These are phyloP conservation scores for Ligustrum vulgare DNA, from an alignment of 257 asterid genomes.

Conservation along the genomic window DNA sequence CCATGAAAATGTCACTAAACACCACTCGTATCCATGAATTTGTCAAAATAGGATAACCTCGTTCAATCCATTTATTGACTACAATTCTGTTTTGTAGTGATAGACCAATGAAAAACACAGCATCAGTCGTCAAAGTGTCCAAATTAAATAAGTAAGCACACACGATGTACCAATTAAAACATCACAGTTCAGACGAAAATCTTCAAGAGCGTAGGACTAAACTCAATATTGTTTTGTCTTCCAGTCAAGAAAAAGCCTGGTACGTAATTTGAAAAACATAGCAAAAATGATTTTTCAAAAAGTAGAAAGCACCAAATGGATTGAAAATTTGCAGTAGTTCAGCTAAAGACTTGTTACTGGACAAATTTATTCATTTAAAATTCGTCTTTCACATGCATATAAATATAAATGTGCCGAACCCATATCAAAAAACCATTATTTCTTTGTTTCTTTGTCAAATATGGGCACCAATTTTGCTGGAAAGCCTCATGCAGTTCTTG, in stretches of 20 bases:
- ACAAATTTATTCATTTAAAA: too few species aligned
- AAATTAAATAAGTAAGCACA: not conserved
- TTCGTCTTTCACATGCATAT: too few species aligned
- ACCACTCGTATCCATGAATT: not conserved
- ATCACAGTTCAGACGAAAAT: too few species aligned
- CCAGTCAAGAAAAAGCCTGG: not conserved
- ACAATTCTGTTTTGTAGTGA: not conserved
- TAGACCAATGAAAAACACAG: not conserved
- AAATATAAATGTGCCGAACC: not conserved
- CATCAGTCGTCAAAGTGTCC: not conserved
- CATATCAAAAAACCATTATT: not conserved
- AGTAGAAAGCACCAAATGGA: not conserved
- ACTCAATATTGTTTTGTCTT: not conserved
- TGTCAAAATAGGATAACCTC: not conserved
- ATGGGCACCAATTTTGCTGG: slow-evolving; percentile 2
- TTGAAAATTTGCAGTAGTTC: too few species aligned
- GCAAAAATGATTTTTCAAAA: not conserved
- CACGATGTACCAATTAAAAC: not conserved
- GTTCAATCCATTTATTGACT: not conserved
- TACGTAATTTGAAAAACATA: not conserved
- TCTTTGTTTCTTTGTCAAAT: not conserved
- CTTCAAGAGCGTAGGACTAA: not conserved
- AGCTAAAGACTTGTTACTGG: too few species aligned
- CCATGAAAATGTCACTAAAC: too few species aligned
- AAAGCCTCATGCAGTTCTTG: slow-evolving; percentile 29